These are phyloP conservation scores for Lobosporangium transversale DNA, from an alignment of 192 early-diverging fungal species.

Conservation along the genomic window DNA sequence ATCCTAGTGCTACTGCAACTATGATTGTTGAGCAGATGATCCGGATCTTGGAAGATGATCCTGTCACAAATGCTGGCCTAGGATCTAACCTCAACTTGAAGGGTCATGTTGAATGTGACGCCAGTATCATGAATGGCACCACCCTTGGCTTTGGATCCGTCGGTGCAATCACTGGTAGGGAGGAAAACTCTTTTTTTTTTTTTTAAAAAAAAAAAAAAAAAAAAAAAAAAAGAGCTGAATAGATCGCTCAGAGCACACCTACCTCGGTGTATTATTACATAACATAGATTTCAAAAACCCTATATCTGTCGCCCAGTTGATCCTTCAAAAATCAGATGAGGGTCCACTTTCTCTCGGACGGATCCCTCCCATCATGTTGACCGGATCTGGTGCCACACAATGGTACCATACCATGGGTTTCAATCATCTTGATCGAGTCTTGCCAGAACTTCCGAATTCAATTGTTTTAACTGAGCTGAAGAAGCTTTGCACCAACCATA, in stretches of 20 bases:
- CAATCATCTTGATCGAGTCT: slow-evolving; percentile 2
- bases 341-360: slow-evolving; percentile 59
- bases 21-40: slow-evolving; percentile 54
- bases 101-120: slow-evolving; percentile 88
- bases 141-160: slow-evolving; percentile 81
- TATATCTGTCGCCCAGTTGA: slow-evolving; percentile 62
- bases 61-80: slow-evolving; percentile 58
- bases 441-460: not conserved
- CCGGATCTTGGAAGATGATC: slow-evolving; percentile 53
- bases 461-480: not conserved
- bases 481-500: not conserved
- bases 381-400: slow-evolving; percentile 7
- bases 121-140: slow-evolving; percentile 76
- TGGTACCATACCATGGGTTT: slow-evolving; percentile 47
- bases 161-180: slow-evolving; percentile 69
- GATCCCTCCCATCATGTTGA: slow-evolving; percentile 59
- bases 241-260: no score
- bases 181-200: not conserved
- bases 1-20: slow-evolving; percentile 7
- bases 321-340: slow-evolving; percentile 58
- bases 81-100: slow-evolving; percentile 84
- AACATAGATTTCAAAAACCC: slow-evolving; percentile 72
- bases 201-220: no score
- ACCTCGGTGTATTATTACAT: no score
- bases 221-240: no score